Evolutionary conservation across 2,329 filamentous ascomycete genomes (phyloP), one percentile per base, ranked within the genome.

Genomic region (Fusarium albosuccineum): DNA sequence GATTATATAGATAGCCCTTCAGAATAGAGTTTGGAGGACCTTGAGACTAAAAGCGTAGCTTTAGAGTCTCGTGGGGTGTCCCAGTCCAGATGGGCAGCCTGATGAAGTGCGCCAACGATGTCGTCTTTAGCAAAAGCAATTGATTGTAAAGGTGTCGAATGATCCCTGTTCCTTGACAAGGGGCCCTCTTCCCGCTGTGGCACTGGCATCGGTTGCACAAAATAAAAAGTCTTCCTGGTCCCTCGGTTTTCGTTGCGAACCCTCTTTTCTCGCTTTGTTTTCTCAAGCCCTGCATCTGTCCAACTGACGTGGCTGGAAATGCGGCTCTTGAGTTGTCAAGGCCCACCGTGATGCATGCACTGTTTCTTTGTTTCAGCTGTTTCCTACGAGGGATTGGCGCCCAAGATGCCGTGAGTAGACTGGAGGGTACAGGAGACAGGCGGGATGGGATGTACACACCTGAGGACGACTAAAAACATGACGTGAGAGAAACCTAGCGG

Each of bases 291-390:
- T 71, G 70, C 70, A 70, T 70, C 60, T 71, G 68, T 66, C 30
- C 66, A 62, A 64, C 61, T 68, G 70, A 73, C 66, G 70, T 73
- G 70, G 70, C 70, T 64, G 30, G 22, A 60, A 58, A 70, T 66
- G 66, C 68, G 70, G 70, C 70, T 72, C 63, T 72, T 57, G 42
- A 40, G 48, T 34, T 64, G 46, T 50, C 46, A 45, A 44, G 51
- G 56, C 34, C 69, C 69, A 73, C 65, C 50, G 39, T 30, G 46
- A 54, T 53, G 60, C 70, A 71, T 68, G 65, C 65, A 62, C 55
- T 39, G 17, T 40, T 56, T 49, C 51, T 37, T 40, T 61, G 40
- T 34, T 29, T 29, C 36, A 39, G 16, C 37, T 44, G 41, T 51
- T 54, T 51, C 42, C 17, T 14, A 34, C 16, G 53, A 55, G 36